Percentiles rank a stretch among this genome's conserved stretches.
These are phyloP conservation scores for Rhodotorula mucilaginosa DNA, from an alignment of 1,284 basidiomycete species.

Conservation along the genomic window DNA sequence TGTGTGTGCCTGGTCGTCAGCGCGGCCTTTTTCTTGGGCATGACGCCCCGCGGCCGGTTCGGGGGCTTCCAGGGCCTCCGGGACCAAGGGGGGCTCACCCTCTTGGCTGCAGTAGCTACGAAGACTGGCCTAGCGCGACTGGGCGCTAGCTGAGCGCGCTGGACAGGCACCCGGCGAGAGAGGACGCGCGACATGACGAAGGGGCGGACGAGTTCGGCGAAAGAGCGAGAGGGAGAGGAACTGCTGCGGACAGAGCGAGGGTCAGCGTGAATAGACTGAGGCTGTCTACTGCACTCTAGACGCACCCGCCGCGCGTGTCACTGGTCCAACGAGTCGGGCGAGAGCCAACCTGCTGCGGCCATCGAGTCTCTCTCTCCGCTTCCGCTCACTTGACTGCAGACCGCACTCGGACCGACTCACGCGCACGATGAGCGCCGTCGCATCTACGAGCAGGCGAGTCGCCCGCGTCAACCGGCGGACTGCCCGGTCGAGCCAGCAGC, in stretches of 20 bases:
- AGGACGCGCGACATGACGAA: neutral
- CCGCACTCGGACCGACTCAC: neutral
- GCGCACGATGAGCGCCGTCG: neutral
- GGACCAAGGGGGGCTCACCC: neutral
- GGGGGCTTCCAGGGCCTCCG: neutral
- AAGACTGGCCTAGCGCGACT: neutral
- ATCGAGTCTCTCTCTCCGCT: neutral
- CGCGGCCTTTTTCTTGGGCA: neutral
- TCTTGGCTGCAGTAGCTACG: neutral
- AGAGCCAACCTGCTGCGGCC: too few relatives aligned
- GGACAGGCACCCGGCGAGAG: neutral
- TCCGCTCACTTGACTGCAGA: neutral
- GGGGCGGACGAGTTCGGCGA: neutral
- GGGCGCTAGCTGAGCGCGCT: neutral
- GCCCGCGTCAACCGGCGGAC: conserved; percentile 16
- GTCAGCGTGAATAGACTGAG: neutral
- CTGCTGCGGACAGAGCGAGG: neutral
- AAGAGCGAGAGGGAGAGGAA: too few relatives aligned
- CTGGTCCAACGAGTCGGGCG: too few relatives aligned
- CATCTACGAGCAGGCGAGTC: neutral
- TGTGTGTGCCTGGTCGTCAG: neutral
- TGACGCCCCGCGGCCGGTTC: neutral
- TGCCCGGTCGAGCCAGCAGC: neutral
- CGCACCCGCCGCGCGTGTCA: too few relatives aligned
- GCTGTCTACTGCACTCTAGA: too few relatives aligned